Conservation (phyloP, 345 rosid species). For the Erucastrum elatum region DNA sequence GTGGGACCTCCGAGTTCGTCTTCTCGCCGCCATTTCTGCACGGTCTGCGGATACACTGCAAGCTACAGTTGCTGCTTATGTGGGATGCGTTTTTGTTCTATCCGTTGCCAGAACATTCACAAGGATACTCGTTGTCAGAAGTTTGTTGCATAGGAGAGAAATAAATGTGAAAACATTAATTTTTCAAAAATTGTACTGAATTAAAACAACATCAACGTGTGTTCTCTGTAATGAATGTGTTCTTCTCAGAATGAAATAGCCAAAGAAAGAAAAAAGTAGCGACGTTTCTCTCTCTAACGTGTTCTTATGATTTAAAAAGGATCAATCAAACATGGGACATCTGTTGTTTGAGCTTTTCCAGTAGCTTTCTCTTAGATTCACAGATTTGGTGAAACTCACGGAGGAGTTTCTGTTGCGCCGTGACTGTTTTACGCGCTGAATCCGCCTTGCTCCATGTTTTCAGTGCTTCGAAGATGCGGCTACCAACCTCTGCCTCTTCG, state of each 20-base stretch:
- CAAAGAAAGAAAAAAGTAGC: neutral
- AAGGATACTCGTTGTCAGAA: constrained; percentile 90
- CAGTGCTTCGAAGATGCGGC: constrained; percentile 55
- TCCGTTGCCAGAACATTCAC: constrained; percentile 74
- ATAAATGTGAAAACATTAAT: neutral
- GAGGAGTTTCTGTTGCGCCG: constrained; percentile 46
- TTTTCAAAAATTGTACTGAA: constrained; percentile 15
- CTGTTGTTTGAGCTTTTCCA: constrained; percentile 59
- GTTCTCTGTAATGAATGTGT: constrained; percentile 9
- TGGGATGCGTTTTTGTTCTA: constrained; percentile 83
- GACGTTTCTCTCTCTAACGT: constrained; percentile 5
- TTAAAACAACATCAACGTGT: neutral
- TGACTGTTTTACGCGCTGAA: constrained; percentile 56
- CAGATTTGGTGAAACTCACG: constrained; percentile 61
- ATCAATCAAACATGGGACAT: constrained; percentile 59
- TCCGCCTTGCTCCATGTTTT: constrained; percentile 63
- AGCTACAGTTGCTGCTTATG: constrained; percentile 75
- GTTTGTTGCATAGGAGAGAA: constrained; percentile 63
- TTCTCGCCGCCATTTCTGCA: constrained; percentile 80
- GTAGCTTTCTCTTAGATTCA: constrained; percentile 58
- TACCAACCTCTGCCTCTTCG: constrained; percentile 56
- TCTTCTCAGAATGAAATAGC: constrained; percentile 2
- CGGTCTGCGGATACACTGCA: constrained; percentile 76
- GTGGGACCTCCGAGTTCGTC: constrained; percentile 80
- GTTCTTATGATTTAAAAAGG: neutral